Base-by-base conservation (phyloP, 495 filamentous ascomycete species). In the Aspergillus incahuasiensis region DNA sequence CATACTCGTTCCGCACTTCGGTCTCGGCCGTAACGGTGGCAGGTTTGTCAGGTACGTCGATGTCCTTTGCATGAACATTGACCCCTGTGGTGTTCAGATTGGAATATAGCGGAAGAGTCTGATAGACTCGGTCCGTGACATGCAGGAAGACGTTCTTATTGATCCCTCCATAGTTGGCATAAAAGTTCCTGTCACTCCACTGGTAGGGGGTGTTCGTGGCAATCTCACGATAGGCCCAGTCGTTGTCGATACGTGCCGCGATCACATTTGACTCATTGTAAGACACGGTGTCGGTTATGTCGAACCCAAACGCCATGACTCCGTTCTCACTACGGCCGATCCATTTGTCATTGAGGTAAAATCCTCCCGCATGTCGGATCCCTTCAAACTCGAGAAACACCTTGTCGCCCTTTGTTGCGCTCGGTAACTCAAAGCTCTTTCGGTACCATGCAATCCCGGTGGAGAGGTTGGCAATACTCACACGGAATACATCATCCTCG, bases 261-360 rank as follows among this genome's bases (percentile, higher is more conserved):
- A 35, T 5, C 2, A 35, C 32, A 35, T 35, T 35, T 9, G 32
- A 7, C 2, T 12, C 9, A 15, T 35, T 35, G 32, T 35, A 12
- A 8, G 6, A 7, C 12, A 35, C 32, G 9, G 32, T 35, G 32
- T 35, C 12, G 6, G 32, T 35, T 5, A 35, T 35, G 32, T 35
- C 32, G 32, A 35, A 35, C 32, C 32, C 32, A 11, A 35, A 35
- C 6, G 44, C 53, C 44, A 56, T 56, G 5, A 56, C 44, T 13
- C 53, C 44, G 43, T 56, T 56, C 9, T 56, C 53, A 22, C 34
- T 48, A 11, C 44, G 53, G 19, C 53, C 53, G 21, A 56, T 56
- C 43, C 53, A 56, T 22, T 56, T 16, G 16, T 16, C 53, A 16
- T 56, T 56, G 19, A 56, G 19, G 21, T 56, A 56, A 25, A 48